A percentile compares a stretch with the other conserved stretches of the same genome.
These are phyloP conservation scores for Fennellomyces sp. DNA, from an alignment of 371 early-diverging fungal genomes.

Conservation along the genomic window DNA sequence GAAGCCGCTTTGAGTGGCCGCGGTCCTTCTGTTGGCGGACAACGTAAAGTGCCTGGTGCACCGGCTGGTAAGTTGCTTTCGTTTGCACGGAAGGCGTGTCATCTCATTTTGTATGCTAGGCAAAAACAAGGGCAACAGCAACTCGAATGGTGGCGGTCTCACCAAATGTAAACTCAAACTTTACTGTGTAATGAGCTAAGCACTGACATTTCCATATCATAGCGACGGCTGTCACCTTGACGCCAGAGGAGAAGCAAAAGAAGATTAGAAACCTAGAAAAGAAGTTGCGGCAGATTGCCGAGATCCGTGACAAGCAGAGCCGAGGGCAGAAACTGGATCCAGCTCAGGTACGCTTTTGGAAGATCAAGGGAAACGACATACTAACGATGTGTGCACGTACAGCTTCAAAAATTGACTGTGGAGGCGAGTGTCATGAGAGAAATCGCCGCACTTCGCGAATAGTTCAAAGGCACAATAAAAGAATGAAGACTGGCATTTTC, in stretches of 20 bases:
- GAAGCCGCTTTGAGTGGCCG: constrained; percentile 36
- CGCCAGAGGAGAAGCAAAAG: constrained; percentile 72
- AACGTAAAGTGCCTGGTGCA: constrained; percentile 41
- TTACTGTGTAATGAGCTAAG: neutral
- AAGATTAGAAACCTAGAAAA: constrained; percentile 84
- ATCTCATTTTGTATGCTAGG: constrained; percentile 27
- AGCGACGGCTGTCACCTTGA: constrained; percentile 14
- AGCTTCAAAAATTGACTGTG: constrained; percentile 39
- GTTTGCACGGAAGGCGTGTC: too few species aligned
- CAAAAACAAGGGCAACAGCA: constrained; percentile 57
- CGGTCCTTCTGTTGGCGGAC: constrained; percentile 21
- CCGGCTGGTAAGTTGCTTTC: neutral
- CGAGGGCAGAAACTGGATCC: constrained; percentile 81
- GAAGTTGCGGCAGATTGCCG: constrained; percentile 89
- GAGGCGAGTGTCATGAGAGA: constrained; percentile 47
- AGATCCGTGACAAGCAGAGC: constrained; percentile 76
- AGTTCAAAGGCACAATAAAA: neutral
- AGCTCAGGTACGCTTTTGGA: constrained; percentile 67
- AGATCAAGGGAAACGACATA: neutral
- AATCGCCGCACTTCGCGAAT: constrained; percentile 25
- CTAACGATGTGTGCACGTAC: neutral
- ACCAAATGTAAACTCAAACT: neutral
- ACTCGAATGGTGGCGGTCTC: constrained; percentile 9
- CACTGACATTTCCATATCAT: neutral
- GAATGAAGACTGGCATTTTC: neutral